Conservation (phyloP, 352 stramenopile species). For the Globisporangium carolinianum region DNA sequence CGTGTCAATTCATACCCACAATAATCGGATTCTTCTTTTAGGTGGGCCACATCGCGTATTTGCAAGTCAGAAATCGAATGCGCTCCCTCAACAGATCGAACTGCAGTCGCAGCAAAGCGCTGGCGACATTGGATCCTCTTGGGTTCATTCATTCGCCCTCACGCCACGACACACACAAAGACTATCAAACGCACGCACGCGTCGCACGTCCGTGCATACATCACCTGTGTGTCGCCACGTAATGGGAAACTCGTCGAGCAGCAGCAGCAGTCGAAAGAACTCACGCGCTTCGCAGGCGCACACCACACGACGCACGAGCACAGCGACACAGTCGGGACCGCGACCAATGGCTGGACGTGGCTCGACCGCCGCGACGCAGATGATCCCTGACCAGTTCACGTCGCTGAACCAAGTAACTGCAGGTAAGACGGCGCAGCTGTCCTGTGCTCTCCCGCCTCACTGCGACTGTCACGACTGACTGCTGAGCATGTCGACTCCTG, state of each 20-base stretch:
- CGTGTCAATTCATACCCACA: neutral
- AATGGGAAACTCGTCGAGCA: slow-evolving; percentile 30
- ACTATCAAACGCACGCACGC: neutral
- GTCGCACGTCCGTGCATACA: neutral
- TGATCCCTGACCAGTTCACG: slow-evolving; percentile 70
- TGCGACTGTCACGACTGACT: neutral
- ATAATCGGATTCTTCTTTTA: neutral
- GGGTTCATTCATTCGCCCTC: neutral
- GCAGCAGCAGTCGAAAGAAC: slow-evolving; percentile 6
- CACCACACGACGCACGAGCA: slow-evolving; percentile 2
- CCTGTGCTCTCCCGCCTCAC: neutral
- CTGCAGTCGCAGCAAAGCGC: neutral
- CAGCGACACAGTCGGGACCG: slow-evolving; percentile 31
- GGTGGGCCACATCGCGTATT: neutral
- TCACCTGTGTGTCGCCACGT: neutral
- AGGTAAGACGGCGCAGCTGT: slow-evolving; percentile 11
- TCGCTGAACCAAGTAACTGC: slow-evolving; percentile 57
- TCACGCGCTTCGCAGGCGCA: neutral
- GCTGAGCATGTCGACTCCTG: no score
- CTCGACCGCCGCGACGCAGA: slow-evolving; percentile 19
- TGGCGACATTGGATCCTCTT: neutral
- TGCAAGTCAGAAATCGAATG: neutral
- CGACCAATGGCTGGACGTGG: slow-evolving; percentile 1
- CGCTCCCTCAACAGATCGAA: no score
- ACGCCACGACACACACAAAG: neutral